Conservation (phyloP, 1,284 basidiomycete genomes). For the Somion occarium region DNA sequence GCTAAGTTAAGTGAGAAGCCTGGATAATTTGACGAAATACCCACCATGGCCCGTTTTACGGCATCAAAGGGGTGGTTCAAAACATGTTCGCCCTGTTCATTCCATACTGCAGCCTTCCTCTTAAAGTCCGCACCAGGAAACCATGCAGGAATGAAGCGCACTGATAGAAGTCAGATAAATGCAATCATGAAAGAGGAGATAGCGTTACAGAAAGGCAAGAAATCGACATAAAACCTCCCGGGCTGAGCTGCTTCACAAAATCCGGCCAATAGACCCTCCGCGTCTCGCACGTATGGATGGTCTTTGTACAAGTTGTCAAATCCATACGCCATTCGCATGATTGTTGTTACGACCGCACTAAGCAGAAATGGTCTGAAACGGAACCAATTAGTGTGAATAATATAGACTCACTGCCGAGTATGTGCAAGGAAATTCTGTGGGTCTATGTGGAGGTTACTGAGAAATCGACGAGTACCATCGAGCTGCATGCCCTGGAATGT, state of each 20-base stretch:
- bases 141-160: conserved; percentile 22
- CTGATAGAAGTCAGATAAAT: conserved; percentile 1
- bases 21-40: neutral
- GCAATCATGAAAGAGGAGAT: neutral
- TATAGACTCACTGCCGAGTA: too few species aligned
- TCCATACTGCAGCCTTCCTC: conserved; percentile 18
- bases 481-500: too few species aligned
- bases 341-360: too few species aligned
- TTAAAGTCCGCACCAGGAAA: conserved; percentile 25
- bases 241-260: neutral
- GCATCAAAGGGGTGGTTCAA: conserved; percentile 15
- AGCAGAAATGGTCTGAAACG: too few species aligned
- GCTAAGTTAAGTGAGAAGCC: conserved; percentile 11
- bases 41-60: conserved; percentile 15
- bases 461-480: too few species aligned
- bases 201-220: conserved; percentile 18
- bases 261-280: too few species aligned
- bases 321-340: too few species aligned
- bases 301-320: too few species aligned
- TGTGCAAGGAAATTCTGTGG: too few species aligned
- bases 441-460: too few species aligned
- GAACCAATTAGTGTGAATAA: too few species aligned
- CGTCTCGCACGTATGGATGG: too few species aligned
- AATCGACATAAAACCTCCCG: conserved; percentile 15
- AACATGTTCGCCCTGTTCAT: conserved; percentile 8